Conservation (phyloP, 2,329 filamentous ascomycete genomes). For the Alternaria arborescens region DNA sequence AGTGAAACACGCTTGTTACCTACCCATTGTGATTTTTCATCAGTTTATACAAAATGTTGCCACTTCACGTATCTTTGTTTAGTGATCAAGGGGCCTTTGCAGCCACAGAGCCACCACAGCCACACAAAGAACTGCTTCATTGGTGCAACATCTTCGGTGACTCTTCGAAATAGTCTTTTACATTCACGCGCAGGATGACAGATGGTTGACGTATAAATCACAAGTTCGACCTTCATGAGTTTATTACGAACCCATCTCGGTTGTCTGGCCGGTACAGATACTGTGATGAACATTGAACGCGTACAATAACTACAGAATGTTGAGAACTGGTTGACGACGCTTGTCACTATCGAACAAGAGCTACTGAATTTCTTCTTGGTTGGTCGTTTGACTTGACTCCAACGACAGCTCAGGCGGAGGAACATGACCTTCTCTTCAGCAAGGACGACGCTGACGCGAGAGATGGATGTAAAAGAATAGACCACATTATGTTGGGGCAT, state of each 20-base stretch:
- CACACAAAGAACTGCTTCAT: neutral
- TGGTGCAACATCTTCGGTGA: neutral
- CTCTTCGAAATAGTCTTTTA: neutral
- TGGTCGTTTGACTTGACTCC: neutral
- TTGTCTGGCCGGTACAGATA: neutral
- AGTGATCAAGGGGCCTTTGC: neutral
- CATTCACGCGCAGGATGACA: neutral
- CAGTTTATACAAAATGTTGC: neutral
- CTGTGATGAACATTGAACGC: neutral
- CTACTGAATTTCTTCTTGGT: neutral
- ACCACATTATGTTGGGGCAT: neutral
- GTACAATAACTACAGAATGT: neutral
- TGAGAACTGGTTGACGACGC: neutral
- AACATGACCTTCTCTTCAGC: neutral
- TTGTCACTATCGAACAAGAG: neutral
- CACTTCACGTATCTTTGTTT: neutral
- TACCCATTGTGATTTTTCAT: neutral
- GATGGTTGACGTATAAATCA: neutral
- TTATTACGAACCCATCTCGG: neutral
- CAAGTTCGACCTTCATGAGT: neutral
- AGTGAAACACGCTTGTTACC: neutral
- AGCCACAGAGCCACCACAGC: conserved; percentile 3
- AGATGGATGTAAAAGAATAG: neutral
- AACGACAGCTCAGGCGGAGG: neutral
- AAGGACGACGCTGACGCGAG: neutral